Conservation (phyloP, 2,329 filamentous ascomycete genomes). For the Akanthomyces muscarius region DNA sequence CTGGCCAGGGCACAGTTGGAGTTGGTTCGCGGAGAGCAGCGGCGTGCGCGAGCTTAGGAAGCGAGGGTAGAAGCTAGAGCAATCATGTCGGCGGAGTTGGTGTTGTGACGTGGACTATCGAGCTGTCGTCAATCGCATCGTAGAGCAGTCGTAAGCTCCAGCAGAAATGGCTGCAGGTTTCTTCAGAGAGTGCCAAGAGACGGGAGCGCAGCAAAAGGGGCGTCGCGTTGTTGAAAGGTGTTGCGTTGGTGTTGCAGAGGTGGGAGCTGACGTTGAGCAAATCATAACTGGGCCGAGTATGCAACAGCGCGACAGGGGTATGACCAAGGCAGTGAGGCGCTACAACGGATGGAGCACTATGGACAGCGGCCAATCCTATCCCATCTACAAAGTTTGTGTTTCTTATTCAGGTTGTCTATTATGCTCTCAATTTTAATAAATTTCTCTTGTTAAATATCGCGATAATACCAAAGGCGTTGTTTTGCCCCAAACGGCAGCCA, state of each 20-base stretch:
- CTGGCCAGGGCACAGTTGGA: background rate
- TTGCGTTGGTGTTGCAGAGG: conserved; percentile 5
- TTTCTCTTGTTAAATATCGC: too few relatives aligned
- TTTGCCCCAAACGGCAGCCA: too few relatives aligned
- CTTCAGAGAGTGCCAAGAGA: background rate
- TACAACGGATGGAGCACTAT: too few relatives aligned
- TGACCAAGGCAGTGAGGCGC: too few relatives aligned
- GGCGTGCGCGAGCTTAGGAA: background rate
- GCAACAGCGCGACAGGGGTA: background rate
- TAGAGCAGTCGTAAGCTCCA: background rate
- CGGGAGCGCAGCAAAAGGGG: background rate
- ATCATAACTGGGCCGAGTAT: conserved; percentile 1
- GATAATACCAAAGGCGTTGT: too few relatives aligned
- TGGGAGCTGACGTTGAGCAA: background rate
- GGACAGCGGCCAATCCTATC: too few relatives aligned
- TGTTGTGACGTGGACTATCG: background rate
- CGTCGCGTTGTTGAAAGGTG: background rate
- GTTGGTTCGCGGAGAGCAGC: background rate
- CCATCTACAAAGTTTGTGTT: too few relatives aligned
- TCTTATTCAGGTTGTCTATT: too few relatives aligned
- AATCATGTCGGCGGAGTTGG: conserved; percentile 1
- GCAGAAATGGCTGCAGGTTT: background rate
- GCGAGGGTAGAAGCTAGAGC: background rate
- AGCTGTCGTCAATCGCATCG: conserved; percentile 3
- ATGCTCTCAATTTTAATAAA: too few relatives aligned